Evolutionary conservation across 495 filamentous ascomycete species (phyloP).

Genomic region (Tetracladium setigerum): DNA sequence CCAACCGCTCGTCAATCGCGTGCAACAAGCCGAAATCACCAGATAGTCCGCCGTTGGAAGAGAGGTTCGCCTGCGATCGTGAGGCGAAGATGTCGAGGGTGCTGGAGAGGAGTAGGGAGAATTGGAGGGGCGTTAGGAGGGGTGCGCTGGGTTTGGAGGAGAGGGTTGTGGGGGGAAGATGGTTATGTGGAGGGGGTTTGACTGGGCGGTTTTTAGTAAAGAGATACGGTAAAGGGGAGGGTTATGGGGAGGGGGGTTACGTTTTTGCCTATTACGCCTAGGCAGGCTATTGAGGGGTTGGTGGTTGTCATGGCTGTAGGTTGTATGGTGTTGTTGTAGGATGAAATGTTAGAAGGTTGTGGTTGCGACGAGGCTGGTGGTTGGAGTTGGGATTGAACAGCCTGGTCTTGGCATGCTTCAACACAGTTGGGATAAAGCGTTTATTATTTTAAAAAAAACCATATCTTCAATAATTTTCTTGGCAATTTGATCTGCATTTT

Average conservation of each 20-base stretch:
- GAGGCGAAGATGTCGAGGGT: constrained; percentile 91
- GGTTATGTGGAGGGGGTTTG: constrained; percentile 90
- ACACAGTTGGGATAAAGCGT: too few relatives aligned
- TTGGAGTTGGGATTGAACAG: not conserved
- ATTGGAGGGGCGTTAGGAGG: constrained; percentile 63
- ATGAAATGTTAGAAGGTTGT: not conserved
- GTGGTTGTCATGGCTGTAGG: constrained; percentile 21
- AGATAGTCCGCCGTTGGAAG: constrained; percentile 39
- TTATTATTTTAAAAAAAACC: too few relatives aligned
- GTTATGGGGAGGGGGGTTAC: constrained; percentile 35
- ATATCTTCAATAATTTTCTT: too few relatives aligned
- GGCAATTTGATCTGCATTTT: too few relatives aligned
- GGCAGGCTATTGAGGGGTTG: constrained; percentile 75
- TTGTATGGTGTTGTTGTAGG: constrained; percentile 6
- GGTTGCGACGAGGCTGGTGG: not conserved
- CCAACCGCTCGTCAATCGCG: constrained; percentile 84
- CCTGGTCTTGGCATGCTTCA: not conserved
- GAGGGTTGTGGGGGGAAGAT: constrained; percentile 67
- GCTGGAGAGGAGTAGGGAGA: constrained; percentile 82
- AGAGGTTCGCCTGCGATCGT: constrained; percentile 57
- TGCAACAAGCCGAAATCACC: constrained; percentile 91
- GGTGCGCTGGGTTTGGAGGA: constrained; percentile 28
- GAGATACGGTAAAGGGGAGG: not conserved
- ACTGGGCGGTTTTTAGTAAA: constrained; percentile 43
- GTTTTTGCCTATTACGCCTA: constrained; percentile 88